These are phyloP conservation scores for Candida nanaspora DNA, from an alignment of 805 yeast genomes.

Conservation along the genomic window DNA sequence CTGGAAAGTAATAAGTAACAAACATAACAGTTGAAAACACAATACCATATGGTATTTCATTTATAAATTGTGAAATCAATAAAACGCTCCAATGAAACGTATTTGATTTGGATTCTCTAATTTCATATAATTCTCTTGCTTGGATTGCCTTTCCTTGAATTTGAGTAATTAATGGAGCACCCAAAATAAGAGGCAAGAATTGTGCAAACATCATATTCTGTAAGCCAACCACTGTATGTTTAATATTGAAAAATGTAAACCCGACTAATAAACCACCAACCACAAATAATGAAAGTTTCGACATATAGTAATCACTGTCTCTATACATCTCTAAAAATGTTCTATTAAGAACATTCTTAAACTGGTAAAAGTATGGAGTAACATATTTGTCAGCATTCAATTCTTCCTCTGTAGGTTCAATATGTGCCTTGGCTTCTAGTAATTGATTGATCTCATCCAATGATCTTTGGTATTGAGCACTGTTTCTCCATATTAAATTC, in stretches of 20 bases:
- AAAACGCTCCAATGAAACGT: slow-evolving; percentile 67
- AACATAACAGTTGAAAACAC: slow-evolving; percentile 41
- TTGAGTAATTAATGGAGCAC: slow-evolving; percentile 57
- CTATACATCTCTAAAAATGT: slow-evolving; percentile 38
- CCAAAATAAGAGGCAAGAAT: slow-evolving; percentile 48
- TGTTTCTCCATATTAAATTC: slow-evolving; percentile 51
- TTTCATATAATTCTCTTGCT: slow-evolving; percentile 59
- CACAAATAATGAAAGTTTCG: slow-evolving; percentile 35
- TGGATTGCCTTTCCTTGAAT: slow-evolving; percentile 51
- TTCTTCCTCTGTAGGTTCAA: slow-evolving; percentile 6
- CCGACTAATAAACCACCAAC: slow-evolving; percentile 42
- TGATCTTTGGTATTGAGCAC: slow-evolving; percentile 19
- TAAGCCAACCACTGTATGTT: slow-evolving; percentile 43
- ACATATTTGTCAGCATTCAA: slow-evolving; percentile 27
- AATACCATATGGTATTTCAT: slow-evolving; percentile 56
- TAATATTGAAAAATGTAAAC: slow-evolving; percentile 56
- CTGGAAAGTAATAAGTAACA: slow-evolving; percentile 29
- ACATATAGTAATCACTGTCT: slow-evolving; percentile 39
- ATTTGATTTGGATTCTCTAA: slow-evolving; percentile 62
- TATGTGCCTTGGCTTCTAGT: slow-evolving; percentile 9
- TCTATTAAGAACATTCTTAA: slow-evolving; percentile 28
- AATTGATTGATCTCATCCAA: slow-evolving; percentile 24
- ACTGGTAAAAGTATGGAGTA: slow-evolving; percentile 35
- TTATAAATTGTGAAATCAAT: slow-evolving; percentile 43
- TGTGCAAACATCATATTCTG: slow-evolving; percentile 50